phyloP scores from a whole-genome alignment of 2,329 filamentous ascomycete genomes.

The Fusarium sp. region DNA sequence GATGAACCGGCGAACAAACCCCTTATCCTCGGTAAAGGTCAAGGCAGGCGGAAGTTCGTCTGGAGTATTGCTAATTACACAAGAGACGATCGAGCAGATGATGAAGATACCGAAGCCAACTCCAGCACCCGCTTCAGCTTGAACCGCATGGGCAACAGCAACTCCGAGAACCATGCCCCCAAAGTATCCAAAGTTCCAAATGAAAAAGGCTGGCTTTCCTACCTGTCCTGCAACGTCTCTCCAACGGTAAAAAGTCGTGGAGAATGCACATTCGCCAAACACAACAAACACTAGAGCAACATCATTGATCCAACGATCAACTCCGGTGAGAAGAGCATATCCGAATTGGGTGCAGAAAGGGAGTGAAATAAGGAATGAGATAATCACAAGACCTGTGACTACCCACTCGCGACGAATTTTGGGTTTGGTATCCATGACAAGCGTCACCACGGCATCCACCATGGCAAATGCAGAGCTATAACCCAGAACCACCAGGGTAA shows the following conservation, averaged over 20 bases:
- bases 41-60: conserved; percentile 51
- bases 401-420: conserved; percentile 51
- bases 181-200: conserved; percentile 63
- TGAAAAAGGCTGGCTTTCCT: conserved; percentile 53
- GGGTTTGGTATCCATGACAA: conserved; percentile 61
- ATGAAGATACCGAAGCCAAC: conserved; percentile 64
- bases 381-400: conserved; percentile 58
- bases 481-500: conserved; percentile 66
- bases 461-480: conserved; percentile 68
- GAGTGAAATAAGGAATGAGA: conserved; percentile 63
- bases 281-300: conserved; percentile 64
- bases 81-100: conserved; percentile 50
- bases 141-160: conserved; percentile 57
- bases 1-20: conserved; percentile 48
- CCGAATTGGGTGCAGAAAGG: conserved; percentile 68
- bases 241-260: conserved; percentile 64
- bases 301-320: conserved; percentile 66
- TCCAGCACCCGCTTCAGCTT: conserved; percentile 56
- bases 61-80: conserved; percentile 54
- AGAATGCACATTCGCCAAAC: conserved; percentile 60
- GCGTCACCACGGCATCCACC: conserved; percentile 64
- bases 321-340: conserved; percentile 62
- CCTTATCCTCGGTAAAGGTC: conserved; percentile 50
- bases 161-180: conserved; percentile 62
- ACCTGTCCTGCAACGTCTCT: conserved; percentile 56